Percentiles rank a stretch among this genome's conserved stretches.
phyloP scores from a whole-genome alignment of 2,329 filamentous ascomycete genomes.

The Mycocentrospora acerina region DNA sequence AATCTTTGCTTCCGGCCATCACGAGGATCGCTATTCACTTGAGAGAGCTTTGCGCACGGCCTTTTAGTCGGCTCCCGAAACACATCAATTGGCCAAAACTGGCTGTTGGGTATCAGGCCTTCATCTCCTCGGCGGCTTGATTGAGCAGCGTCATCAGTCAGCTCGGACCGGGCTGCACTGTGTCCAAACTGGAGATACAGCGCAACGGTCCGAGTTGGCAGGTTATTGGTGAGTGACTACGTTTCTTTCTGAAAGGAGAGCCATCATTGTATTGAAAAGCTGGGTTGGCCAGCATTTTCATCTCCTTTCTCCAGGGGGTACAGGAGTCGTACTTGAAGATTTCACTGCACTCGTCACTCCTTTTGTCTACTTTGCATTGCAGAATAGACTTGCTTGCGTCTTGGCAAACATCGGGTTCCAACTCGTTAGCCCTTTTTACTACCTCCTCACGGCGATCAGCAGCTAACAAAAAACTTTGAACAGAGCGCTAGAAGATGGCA shows the following conservation, averaged over 20 bases:
- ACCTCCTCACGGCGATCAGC: too few relatives aligned
- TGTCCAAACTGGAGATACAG: slow-evolving; percentile 34
- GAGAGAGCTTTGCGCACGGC: slow-evolving; percentile 26
- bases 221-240: slow-evolving; percentile 9
- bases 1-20: slow-evolving; percentile 26
- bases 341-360: too few relatives aligned
- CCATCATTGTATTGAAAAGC: slow-evolving; percentile 1
- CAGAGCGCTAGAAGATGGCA: slow-evolving; percentile 64
- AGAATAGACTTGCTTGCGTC: too few relatives aligned
- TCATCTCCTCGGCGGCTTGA: slow-evolving; percentile 29
- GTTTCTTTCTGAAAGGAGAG: not conserved
- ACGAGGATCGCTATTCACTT: slow-evolving; percentile 39
- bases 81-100: slow-evolving; percentile 37
- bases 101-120: slow-evolving; percentile 22
- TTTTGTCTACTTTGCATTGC: too few relatives aligned
- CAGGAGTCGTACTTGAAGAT: too few relatives aligned
- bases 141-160: slow-evolving; percentile 29
- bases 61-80: slow-evolving; percentile 19
- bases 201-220: slow-evolving; percentile 34
- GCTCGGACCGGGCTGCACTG: slow-evolving; percentile 36
- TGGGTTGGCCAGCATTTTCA: slow-evolving; percentile 6
- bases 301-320: too few relatives aligned
- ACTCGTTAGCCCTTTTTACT: too few relatives aligned
- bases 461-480: too few relatives aligned
- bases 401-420: too few relatives aligned